These are phyloP conservation scores for Fistulifera pelliculosa DNA, from an alignment of 108 stramenopile genomes.

Conservation along the genomic window DNA sequence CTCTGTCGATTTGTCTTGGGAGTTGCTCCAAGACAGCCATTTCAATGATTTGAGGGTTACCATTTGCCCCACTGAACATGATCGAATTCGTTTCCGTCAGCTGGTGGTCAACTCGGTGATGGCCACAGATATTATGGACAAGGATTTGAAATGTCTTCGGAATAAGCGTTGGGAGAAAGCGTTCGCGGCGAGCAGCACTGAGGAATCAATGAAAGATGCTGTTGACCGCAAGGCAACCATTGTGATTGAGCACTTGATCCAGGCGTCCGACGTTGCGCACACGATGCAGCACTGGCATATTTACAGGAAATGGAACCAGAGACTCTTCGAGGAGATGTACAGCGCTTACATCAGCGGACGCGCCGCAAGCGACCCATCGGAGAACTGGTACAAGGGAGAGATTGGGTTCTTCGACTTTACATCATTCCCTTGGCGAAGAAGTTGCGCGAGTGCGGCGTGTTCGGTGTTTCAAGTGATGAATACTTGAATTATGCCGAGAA, in stretches of 20 bases:
- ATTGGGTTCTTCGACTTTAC: conserved; percentile 34
- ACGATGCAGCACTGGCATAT: conserved; percentile 44
- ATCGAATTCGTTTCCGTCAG: conserved; percentile 29
- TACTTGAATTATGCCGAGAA: conserved; percentile 13
- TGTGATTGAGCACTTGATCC: conserved; percentile 39
- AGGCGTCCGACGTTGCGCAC: conserved; percentile 37
- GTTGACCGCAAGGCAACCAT: conserved; percentile 12
- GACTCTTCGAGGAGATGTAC: conserved; percentile 26
- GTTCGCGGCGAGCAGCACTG: neutral
- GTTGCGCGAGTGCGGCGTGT: conserved; percentile 32
- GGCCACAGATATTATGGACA: conserved; percentile 15
- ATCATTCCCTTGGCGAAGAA: conserved; percentile 33
- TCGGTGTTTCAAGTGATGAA: conserved; percentile 20
- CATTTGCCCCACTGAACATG: conserved; percentile 23
- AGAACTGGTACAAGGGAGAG: conserved; percentile 28
- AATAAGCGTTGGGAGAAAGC: conserved; percentile 15
- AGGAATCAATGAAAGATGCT: neutral
- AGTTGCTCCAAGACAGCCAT: conserved; percentile 18
- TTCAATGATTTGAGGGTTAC: conserved; percentile 22
- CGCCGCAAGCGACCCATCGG: conserved; percentile 6
- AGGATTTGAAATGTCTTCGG: conserved; percentile 7
- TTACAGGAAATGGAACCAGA: conserved; percentile 32
- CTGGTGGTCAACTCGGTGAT: conserved; percentile 18
- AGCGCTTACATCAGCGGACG: conserved; percentile 20
- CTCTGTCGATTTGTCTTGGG: conserved; percentile 30